These are phyloP conservation scores for Waitea zeae DNA, from an alignment of 1,284 basidiomycete species.

Conservation along the genomic window DNA sequence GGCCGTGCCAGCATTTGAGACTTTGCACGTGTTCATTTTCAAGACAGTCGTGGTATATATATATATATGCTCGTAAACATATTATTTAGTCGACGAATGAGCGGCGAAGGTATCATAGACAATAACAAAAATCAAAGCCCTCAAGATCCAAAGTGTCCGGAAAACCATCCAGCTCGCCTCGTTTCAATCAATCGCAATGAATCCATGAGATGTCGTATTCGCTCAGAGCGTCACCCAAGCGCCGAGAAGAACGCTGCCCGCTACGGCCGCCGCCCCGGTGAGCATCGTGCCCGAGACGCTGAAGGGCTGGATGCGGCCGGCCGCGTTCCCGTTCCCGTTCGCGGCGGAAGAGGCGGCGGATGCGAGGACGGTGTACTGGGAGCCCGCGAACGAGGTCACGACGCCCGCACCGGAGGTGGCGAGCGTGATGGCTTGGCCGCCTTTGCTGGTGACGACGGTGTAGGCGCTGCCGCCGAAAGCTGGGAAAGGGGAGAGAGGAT, in stretches of 20 bases:
- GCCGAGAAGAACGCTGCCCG: slow-evolving; percentile 21
- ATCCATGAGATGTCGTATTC: too few relatives aligned
- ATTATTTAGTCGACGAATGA: too few relatives aligned
- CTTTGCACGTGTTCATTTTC: too few relatives aligned
- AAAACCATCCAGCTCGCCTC: too few relatives aligned
- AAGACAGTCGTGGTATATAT: too few relatives aligned
- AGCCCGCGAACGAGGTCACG: slow-evolving; percentile 32
- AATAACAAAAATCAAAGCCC: too few relatives aligned
- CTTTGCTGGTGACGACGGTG: slow-evolving; percentile 25
- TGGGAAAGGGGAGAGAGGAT: too few relatives aligned
- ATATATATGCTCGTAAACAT: too few relatives aligned
- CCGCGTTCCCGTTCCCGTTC: slow-evolving; percentile 6
- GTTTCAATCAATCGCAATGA: too few relatives aligned
- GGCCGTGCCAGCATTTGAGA: too few relatives aligned
- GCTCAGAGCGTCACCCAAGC: slow-evolving; percentile 23
- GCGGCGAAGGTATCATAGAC: too few relatives aligned
- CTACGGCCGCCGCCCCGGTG: slow-evolving; percentile 22
- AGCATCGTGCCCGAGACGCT: slow-evolving; percentile 18
- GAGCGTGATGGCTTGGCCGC: slow-evolving; percentile 35
- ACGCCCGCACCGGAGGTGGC: slow-evolving; percentile 24
- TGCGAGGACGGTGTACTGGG: slow-evolving; percentile 24
- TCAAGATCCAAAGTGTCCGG: too few relatives aligned
- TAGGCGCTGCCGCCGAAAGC: slow-evolving; percentile 4
- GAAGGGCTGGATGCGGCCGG: slow-evolving; percentile 12
- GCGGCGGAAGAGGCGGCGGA: slow-evolving; percentile 6